Percentiles rank a stretch among this genome's conserved stretches.
Conservation (phyloP, 768 basidiomycete species). For the Trametes cubensis region DNA sequence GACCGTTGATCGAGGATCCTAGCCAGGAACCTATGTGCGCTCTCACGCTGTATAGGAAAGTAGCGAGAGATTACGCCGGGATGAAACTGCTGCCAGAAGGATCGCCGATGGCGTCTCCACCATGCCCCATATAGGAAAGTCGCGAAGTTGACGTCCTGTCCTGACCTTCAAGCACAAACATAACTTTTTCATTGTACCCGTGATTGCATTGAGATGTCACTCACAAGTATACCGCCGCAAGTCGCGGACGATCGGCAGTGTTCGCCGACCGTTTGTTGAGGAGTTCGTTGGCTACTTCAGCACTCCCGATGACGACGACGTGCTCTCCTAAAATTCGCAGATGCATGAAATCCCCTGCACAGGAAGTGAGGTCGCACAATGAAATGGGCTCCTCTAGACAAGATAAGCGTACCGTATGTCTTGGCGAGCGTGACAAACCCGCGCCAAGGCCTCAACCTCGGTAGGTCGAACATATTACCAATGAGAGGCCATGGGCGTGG, state of each 20-base stretch:
- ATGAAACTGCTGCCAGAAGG: slow-evolving; percentile 17
- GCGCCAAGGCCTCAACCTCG: slow-evolving; percentile 8
- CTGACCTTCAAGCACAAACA: too few relatives aligned
- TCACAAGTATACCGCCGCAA: too few relatives aligned
- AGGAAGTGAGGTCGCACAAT: too few relatives aligned
- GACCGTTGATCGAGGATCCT: background rate
- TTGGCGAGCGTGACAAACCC: background rate
- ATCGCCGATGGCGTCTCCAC: slow-evolving; percentile 19
- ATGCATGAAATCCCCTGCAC: background rate
- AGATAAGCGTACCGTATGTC: slow-evolving; percentile 9
- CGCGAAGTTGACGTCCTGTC: slow-evolving; percentile 7
- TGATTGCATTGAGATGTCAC: too few relatives aligned
- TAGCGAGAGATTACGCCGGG: background rate
- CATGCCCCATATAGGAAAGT: slow-evolving; percentile 12
- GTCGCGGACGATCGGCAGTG: slow-evolving; percentile 24
- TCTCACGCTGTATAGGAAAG: background rate
- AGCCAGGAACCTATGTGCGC: background rate
- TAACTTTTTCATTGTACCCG: too few relatives aligned
- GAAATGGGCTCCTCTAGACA: too few relatives aligned
- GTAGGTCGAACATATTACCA: slow-evolving; percentile 29
- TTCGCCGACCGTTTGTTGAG: slow-evolving; percentile 26
- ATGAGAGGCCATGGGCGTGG: slow-evolving; percentile 28
- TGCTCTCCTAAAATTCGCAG: slow-evolving; percentile 2
- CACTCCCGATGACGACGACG: slow-evolving; percentile 11
- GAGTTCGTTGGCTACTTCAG: slow-evolving; percentile 4